phyloP scores from a whole-genome alignment of 2,329 filamentous ascomycete species.

The Ramichloridium luteum region DNA sequence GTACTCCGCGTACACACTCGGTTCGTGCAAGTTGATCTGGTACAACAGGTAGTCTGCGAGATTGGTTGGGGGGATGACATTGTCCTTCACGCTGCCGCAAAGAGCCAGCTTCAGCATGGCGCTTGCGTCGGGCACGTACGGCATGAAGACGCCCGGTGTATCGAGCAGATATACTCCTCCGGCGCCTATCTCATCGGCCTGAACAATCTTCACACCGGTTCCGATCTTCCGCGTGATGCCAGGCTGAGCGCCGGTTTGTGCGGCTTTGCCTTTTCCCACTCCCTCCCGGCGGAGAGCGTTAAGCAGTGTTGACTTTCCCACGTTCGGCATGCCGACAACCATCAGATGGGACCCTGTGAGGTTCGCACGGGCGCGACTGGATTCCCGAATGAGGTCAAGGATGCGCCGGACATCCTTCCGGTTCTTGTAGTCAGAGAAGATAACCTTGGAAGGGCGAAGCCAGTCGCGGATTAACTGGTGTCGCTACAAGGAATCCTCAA shows the following conservation, averaged over 20 bases:
- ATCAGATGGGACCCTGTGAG: slow-evolving; percentile 76
- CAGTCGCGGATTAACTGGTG: slow-evolving; percentile 42
- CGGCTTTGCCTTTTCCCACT: slow-evolving; percentile 56
- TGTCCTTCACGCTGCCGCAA: slow-evolving; percentile 82
- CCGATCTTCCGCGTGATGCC: slow-evolving; percentile 80
- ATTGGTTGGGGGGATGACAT: slow-evolving; percentile 62
- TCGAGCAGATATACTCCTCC: slow-evolving; percentile 70
- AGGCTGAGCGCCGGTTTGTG: slow-evolving; percentile 72
- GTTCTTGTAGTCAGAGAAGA: slow-evolving; percentile 42
- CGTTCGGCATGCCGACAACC: slow-evolving; percentile 95
- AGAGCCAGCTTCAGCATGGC: slow-evolving; percentile 93
- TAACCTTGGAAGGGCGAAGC: slow-evolving; percentile 39
- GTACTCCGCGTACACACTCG: slow-evolving; percentile 50
- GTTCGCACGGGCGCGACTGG: slow-evolving; percentile 40
- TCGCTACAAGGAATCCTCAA: slow-evolving; percentile 14
- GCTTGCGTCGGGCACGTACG: slow-evolving; percentile 73
- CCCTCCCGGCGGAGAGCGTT: slow-evolving; percentile 68
- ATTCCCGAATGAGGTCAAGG: slow-evolving; percentile 39
- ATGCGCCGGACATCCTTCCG: slow-evolving; percentile 32
- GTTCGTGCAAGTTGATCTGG: slow-evolving; percentile 59
- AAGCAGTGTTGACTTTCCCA: slow-evolving; percentile 89
- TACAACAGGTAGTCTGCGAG: slow-evolving; percentile 86
- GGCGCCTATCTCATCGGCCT: slow-evolving; percentile 39
- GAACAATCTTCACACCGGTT: slow-evolving; percentile 64
- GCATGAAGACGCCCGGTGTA: slow-evolving; percentile 90